A percentile compares a stretch with the other conserved stretches of the same genome.
Evolutionary conservation across 495 filamentous ascomycete genomes (phyloP).

Genomic region (Tuber melanosporum): DNA sequence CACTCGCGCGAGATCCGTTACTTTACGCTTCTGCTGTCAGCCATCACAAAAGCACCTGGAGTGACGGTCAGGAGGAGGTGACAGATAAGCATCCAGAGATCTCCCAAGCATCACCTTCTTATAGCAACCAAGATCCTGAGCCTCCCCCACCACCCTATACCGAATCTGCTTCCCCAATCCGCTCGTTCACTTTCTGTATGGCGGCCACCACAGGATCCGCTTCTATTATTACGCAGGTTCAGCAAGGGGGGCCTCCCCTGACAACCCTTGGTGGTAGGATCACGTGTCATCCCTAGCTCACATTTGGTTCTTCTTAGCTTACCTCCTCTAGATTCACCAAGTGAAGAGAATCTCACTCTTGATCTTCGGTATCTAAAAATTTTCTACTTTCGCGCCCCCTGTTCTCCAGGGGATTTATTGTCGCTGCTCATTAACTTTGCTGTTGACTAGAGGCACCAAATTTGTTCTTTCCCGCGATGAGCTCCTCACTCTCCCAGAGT

Average conservation of each 20-base stretch:
- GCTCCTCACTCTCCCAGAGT: conserved; percentile 89
- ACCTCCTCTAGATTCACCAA: conserved; percentile 59
- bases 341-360: conserved; percentile 91
- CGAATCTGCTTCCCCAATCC: conserved; percentile 85
- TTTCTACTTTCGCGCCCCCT: conserved; percentile 4
- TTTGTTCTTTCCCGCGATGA: conserved; percentile 93
- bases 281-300: neutral
- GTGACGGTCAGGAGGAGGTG: neutral
- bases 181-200: conserved; percentile 95
- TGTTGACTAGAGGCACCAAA: conserved; percentile 64
- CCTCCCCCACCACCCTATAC: conserved; percentile 86
- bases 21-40: neutral
- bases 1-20: neutral
- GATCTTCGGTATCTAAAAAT: conserved; percentile 67
- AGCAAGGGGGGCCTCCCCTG: conserved; percentile 81
- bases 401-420: neutral
- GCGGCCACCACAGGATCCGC: conserved; percentile 90
- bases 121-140: conserved; percentile 40
- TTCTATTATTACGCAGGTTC: conserved; percentile 98
- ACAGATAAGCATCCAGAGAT: neutral
- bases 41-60: neutral
- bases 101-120: conserved; percentile 34
- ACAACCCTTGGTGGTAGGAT: conserved; percentile 77
- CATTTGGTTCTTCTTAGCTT: conserved; percentile 9
- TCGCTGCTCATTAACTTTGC: conserved; percentile 7